Evolutionary conservation across 306 rosid species (phyloP), one percentile per base, ranked within the genome.

Genomic region (Abrus pulchellus): DNA sequence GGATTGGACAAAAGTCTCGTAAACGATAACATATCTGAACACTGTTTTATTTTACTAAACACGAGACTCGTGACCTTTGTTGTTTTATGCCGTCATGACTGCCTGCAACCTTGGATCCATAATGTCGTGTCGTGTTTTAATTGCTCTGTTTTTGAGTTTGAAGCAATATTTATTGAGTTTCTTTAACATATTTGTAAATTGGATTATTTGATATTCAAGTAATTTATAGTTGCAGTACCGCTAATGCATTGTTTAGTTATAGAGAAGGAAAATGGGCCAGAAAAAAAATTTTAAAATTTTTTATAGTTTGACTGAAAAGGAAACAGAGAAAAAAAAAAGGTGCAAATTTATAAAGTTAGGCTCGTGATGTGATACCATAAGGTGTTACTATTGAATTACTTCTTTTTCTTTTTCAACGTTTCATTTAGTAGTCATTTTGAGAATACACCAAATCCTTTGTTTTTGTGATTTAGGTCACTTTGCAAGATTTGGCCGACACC

Each of bases 401-500:
- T 3, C 1, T 0, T 14, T 1, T 0, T 5, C 20, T 20, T 40
- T 76, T 38, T 54, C 1, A 4, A 43, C 8, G 53, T 48, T 5
- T 48, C 3, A 5, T 4, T 67, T 44, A 20, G 20, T 43, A 14
- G 33, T 34, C 7, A 4, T 14, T 61, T 32, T 34, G 28, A 34
- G 11, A 62, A 48, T 49, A 62, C 8, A 9, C 9, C n/a, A 55
- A 76, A 49, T 29, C 1, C 41, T 27, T 48, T 47, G 53, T 66
- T 2, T 2, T 47, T 9, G 2, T 20, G 20, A 75, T 27, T 67
- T 69, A 95, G 99, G 99, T 95, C 6, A 89, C 86, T 2, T 9
- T 48, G 85, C 98, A 91, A 88, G 99, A 93, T 83, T 60, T 95
- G 81, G 96, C 94, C 1, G 99, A 93, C 81, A 93, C 99, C 0